Percentiles rank a stretch among this genome's conserved stretches.
Evolutionary conservation across 768 basidiomycete species (phyloP).

Genomic region (Chalciporus pseudorubinellus): DNA sequence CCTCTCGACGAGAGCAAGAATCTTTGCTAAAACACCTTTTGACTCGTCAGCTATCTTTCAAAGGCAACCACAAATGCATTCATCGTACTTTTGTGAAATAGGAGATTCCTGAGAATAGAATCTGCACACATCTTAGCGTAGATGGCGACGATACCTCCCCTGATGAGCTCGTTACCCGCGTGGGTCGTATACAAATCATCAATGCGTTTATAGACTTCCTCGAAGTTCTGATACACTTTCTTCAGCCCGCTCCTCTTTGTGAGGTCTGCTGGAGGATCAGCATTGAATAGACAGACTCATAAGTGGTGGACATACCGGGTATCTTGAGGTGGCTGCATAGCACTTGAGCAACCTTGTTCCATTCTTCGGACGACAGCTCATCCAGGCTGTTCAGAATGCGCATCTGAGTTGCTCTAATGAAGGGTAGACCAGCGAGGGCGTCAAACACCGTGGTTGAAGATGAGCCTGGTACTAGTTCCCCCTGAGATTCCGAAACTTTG

Average conservation of each 20-base stretch:
- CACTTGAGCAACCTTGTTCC: slow-evolving; percentile 45
- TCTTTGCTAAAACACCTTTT: slow-evolving; percentile 54
- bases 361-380: slow-evolving; percentile 39
- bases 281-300: neutral
- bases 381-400: slow-evolving; percentile 15
- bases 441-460: neutral
- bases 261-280: slow-evolving; percentile 43
- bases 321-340: slow-evolving; percentile 52
- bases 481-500: neutral
- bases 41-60: neutral
- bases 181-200: slow-evolving; percentile 48
- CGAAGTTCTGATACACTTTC: slow-evolving; percentile 59
- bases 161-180: slow-evolving; percentile 43
- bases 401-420: slow-evolving; percentile 27
- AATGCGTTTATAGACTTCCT: slow-evolving; percentile 46
- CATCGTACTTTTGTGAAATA: slow-evolving; percentile 52
- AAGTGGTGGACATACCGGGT: slow-evolving; percentile 42
- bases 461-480: neutral
- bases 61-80: neutral
- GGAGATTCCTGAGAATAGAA: slow-evolving; percentile 55
- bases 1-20: slow-evolving; percentile 52
- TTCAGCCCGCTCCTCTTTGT: slow-evolving; percentile 57
- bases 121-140: slow-evolving; percentile 64
- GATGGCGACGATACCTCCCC: slow-evolving; percentile 58
- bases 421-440: slow-evolving; percentile 3